Conservation (phyloP, 768 basidiomycete species). For the Termitomyces sp. region DNA sequence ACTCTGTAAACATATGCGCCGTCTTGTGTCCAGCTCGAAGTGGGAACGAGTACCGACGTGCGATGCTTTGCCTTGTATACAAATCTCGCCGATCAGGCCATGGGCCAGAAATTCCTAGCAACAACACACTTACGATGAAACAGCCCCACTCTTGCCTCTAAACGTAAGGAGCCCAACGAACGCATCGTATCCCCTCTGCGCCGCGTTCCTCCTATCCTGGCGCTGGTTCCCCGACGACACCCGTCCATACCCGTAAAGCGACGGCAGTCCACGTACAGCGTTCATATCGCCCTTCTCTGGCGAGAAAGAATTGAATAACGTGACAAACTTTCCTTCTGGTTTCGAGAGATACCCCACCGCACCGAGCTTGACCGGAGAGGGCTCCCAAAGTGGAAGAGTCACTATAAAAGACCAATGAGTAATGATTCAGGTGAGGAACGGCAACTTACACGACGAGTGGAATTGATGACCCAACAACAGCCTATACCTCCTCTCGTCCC, state of each 20-base stretch:
- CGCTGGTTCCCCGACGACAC: slow-evolving; percentile 44
- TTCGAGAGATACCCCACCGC: slow-evolving; percentile 73
- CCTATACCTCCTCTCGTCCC: slow-evolving; percentile 67
- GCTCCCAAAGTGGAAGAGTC: slow-evolving; percentile 68
- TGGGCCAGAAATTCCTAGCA: too few relatives aligned
- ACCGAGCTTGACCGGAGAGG: slow-evolving; percentile 57
- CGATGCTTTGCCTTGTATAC: slow-evolving; percentile 36
- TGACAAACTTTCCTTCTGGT: slow-evolving; percentile 64
- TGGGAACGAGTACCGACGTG: slow-evolving; percentile 54
- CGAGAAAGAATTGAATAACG: slow-evolving; percentile 65
- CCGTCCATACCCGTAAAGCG: slow-evolving; percentile 63
- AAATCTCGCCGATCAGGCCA: too few relatives aligned
- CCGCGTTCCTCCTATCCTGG: slow-evolving; percentile 54
- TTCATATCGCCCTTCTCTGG: slow-evolving; percentile 44
- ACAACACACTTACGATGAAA: slow-evolving; percentile 43
- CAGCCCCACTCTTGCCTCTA: slow-evolving; percentile 27
- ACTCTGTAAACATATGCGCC: slow-evolving; percentile 67
- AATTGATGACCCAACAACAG: slow-evolving; percentile 63
- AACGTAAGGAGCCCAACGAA: slow-evolving; percentile 48
- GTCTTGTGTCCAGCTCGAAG: slow-evolving; percentile 61
- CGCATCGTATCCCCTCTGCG: slow-evolving; percentile 55
- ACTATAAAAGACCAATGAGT: too few relatives aligned
- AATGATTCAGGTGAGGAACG: too few relatives aligned
- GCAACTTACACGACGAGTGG: slow-evolving; percentile 62
- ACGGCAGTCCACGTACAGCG: slow-evolving; percentile 44